phyloP scores from a whole-genome alignment of 805 yeast species.

The Kockiozyma suomiensis region DNA sequence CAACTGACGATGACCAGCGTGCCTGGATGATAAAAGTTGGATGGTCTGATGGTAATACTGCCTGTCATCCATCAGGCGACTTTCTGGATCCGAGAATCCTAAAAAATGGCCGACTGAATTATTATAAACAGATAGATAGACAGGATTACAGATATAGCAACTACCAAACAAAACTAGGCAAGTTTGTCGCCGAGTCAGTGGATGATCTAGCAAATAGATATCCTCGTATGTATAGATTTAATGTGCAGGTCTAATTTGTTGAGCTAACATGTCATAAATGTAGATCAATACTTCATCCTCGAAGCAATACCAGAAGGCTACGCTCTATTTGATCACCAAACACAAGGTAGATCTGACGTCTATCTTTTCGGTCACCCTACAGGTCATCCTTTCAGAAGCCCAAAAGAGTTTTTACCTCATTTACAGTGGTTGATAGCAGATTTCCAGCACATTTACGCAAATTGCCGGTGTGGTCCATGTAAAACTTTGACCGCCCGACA shows the following conservation, averaged over 20 bases:
- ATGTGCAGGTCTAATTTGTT: not conserved
- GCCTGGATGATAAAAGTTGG: conserved; percentile 4
- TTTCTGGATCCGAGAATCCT: conserved; percentile 3
- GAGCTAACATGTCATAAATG: not conserved
- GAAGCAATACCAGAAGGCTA: conserved; percentile 11
- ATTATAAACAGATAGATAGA: not conserved
- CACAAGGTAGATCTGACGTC: conserved; percentile 8
- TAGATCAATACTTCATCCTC: not conserved
- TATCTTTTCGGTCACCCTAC: conserved; percentile 30
- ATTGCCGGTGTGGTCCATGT: conserved; percentile 3
- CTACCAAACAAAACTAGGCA: conserved; percentile 11
- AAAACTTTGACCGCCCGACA: not conserved
- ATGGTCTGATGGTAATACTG: conserved; percentile 23
- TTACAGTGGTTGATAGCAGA: conserved; percentile 20
- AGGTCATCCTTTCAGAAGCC: conserved; percentile 24
- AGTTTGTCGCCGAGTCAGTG: not conserved
- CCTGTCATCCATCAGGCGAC: conserved; percentile 10
- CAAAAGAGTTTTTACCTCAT: conserved; percentile 23
- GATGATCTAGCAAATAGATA: not conserved
- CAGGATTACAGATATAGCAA: not conserved
- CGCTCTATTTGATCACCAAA: conserved; percentile 16
- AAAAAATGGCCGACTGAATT: conserved; percentile 3
- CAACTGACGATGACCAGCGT: not conserved
- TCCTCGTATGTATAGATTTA: not conserved
- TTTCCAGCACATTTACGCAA: not conserved